Base-by-base conservation (phyloP, 768 basidiomycete species). In the Tephrocybe rancida region DNA sequence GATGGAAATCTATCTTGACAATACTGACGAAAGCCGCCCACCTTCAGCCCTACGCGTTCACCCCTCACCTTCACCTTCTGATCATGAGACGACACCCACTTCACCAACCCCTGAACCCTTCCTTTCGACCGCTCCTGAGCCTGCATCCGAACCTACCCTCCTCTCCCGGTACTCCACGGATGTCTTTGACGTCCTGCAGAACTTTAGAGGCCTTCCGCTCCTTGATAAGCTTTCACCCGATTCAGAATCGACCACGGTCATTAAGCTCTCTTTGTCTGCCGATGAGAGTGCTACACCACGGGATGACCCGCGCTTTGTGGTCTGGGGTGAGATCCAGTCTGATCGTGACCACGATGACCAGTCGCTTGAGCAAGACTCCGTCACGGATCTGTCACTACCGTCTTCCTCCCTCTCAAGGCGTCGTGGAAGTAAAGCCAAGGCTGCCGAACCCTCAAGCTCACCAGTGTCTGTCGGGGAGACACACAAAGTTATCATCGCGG, bases 231-330 rank as follows among this genome's bases (percentile, higher is more conserved):
- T 92, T 22, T 77, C 80, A 5, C 71, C 79, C 0, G 83, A 82
- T 38, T 71, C 77, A 5, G 75, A 76, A 9, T 82, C 81, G 39
- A 84, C 85, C 27, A 84, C 85, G 2, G 87, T 90, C 25, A 86
- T 90, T 68, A 86, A 83, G 65, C 74, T 93, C 64, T 88, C 87
- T 1, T 67, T 90, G 13, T 78, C 82, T 22, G 67, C 81, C 0
- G 86, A 89, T 30, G 83, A 87, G 51, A 82, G 79, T 25, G 84
- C 86, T 13, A 81, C 87, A 1, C 92, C 92, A 6, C 82, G 86
- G 13, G 88, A 95, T 58, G 94, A 97, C 60, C 92, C 94, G 14
- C 82, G 93, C 0, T 95, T 95, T 64, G 91, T 94, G 32, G 85
- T 96, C 7, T 97, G 94, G 94, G 93, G 91, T 24, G 83, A 86